phyloP scores from a whole-genome alignment of 176 grass and related monocot genomes.

The Aegilops sharonensis region DNA sequence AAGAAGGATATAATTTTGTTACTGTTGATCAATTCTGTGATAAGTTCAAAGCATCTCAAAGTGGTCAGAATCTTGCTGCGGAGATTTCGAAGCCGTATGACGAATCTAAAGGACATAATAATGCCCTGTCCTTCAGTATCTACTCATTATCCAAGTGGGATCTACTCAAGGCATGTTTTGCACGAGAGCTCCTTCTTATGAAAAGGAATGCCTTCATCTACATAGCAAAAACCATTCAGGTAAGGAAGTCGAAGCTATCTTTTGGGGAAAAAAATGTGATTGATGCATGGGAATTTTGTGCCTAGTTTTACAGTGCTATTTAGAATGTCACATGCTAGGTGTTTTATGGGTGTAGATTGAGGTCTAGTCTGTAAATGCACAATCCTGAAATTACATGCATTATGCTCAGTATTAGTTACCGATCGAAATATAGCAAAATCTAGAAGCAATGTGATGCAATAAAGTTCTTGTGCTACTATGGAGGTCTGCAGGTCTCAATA shows the following conservation, averaged over 20 bases:
- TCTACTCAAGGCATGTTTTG: constrained; percentile 66
- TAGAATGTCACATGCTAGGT: background rate
- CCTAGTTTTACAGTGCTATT: background rate
- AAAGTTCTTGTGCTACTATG: background rate
- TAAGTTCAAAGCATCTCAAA: constrained; percentile 53
- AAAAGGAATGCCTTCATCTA: constrained; percentile 71
- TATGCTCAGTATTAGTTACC: background rate
- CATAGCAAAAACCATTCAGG: constrained; percentile 54
- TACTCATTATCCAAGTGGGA: constrained; percentile 70
- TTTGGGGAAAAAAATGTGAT: background rate
- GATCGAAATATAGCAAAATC: background rate
- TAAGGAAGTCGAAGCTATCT: background rate
- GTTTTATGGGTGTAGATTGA: background rate
- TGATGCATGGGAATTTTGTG: background rate
- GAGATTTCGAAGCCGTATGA: constrained; percentile 54
- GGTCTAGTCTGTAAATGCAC: background rate
- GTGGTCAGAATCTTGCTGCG: constrained; percentile 36
- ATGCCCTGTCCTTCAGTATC: constrained; percentile 54
- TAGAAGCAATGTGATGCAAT: background rate
- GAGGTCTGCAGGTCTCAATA: background rate
- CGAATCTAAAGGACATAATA: constrained; percentile 38
- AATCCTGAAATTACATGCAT: background rate
- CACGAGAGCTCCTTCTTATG: constrained; percentile 77
- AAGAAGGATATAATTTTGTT: constrained; percentile 54
- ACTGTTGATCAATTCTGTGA: constrained; percentile 52